Evolutionary conservation across 148 eudicot genomes (phyloP).

Genomic region (Drosera capensis): DNA sequence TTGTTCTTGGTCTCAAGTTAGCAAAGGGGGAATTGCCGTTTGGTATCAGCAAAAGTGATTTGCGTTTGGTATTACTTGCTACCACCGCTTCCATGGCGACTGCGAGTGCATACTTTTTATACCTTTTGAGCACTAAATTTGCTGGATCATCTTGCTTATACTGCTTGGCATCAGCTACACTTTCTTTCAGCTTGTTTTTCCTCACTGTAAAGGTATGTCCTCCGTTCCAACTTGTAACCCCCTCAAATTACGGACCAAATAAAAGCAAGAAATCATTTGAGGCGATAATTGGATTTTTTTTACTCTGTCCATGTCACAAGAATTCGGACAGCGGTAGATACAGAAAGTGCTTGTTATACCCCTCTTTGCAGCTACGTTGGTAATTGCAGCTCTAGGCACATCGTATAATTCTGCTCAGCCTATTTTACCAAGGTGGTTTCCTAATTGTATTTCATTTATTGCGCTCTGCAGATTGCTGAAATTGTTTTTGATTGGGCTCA

Average conservation of each 20-base stretch:
- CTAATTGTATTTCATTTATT: background rate
- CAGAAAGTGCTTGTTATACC: slow-evolving; percentile 39
- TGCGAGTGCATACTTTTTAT: slow-evolving; percentile 82
- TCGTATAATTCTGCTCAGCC: slow-evolving; percentile 37
- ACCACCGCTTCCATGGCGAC: slow-evolving; percentile 76
- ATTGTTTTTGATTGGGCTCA: background rate
- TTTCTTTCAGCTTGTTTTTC: slow-evolving; percentile 72
- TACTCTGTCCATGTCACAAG: slow-evolving; percentile 23
- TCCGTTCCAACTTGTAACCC: background rate
- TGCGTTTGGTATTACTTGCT: slow-evolving; percentile 50
- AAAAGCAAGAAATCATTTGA: background rate
- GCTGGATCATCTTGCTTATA: slow-evolving; percentile 65
- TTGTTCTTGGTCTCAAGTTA: slow-evolving; percentile 49
- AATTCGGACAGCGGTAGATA: slow-evolving; percentile 38
- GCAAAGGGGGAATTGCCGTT: slow-evolving; percentile 38
- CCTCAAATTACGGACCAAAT: too few relatives aligned
- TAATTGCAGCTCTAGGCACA: slow-evolving; percentile 33
- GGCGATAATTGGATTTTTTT: background rate
- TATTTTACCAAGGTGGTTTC: slow-evolving; percentile 37
- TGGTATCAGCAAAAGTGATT: slow-evolving; percentile 33
- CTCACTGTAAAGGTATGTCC: slow-evolving; percentile 43
- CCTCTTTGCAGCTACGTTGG: slow-evolving; percentile 42
- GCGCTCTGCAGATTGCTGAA: background rate
- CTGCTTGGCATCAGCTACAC: slow-evolving; percentile 54
- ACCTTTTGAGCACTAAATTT: slow-evolving; percentile 52